These are phyloP conservation scores for Oxyria digyna DNA, from an alignment of 148 eudicot genomes.

Conservation along the genomic window DNA sequence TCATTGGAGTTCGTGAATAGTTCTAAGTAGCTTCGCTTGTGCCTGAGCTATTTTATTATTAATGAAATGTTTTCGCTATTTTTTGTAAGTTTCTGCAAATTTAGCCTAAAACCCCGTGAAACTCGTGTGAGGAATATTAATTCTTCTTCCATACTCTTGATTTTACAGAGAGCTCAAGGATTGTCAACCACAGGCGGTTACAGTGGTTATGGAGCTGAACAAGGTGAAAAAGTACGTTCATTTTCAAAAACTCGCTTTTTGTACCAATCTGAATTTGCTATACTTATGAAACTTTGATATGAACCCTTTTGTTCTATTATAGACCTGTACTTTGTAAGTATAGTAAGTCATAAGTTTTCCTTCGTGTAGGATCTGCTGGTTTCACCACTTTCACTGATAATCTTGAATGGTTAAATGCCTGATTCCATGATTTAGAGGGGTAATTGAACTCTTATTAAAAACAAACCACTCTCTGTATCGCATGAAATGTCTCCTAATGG, in stretches of 20 bases:
- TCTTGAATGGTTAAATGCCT: neutral
- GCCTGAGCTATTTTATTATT: neutral
- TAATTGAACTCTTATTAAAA: neutral
- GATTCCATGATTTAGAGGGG: neutral
- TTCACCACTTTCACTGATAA: neutral
- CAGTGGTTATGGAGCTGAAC: constrained; percentile 95
- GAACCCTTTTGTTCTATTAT: neutral
- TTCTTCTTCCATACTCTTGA: neutral
- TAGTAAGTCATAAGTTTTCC: neutral
- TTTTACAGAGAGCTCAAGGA: constrained; percentile 46
- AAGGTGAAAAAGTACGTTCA: constrained; percentile 69
- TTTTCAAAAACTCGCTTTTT: neutral
- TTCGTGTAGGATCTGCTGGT: neutral
- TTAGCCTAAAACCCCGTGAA: neutral
- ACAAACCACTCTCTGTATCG: neutral
- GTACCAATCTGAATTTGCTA: neutral
- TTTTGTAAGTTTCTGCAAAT: neutral
- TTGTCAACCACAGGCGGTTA: constrained; percentile 72
- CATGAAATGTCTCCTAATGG: neutral
- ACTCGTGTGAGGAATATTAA: neutral
- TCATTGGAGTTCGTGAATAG: neutral
- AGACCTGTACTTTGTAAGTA: neutral
- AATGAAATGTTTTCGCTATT: neutral
- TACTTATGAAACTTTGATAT: neutral
- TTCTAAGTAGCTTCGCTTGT: neutral